Conservation (phyloP, 2,329 filamentous ascomycete species). For the Xylariaceae sp. region DNA sequence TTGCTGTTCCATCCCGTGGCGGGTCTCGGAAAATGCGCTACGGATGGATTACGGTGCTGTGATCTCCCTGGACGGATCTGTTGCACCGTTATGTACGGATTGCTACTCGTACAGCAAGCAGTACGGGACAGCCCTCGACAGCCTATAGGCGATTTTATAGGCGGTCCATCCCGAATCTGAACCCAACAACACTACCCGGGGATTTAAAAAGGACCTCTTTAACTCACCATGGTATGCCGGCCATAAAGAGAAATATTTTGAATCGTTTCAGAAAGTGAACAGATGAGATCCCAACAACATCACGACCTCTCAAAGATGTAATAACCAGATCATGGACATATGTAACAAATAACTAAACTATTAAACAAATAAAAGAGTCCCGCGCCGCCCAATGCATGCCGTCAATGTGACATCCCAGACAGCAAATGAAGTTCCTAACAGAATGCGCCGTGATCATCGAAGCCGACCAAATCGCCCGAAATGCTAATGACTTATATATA, state of each 20-base stretch:
- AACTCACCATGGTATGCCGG: too few relatives aligned
- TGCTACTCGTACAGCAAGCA: background rate
- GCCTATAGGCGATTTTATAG: too few relatives aligned
- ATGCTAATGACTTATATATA: background rate
- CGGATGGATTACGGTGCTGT: too few relatives aligned
- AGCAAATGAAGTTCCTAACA: background rate
- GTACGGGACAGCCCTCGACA: too few relatives aligned
- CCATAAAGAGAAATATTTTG: too few relatives aligned
- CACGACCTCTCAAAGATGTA: background rate
- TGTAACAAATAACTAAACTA: background rate
- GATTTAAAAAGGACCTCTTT: too few relatives aligned
- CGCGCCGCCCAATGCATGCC: background rate
- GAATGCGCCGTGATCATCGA: background rate
- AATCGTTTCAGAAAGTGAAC: too few relatives aligned
- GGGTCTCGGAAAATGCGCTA: background rate
- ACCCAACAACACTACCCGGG: too few relatives aligned
- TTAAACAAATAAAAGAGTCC: background rate
- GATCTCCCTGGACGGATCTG: background rate
- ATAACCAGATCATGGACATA: background rate
- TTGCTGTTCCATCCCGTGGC: background rate
- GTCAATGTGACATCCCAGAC: background rate
- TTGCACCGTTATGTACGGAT: background rate
- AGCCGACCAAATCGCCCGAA: background rate
- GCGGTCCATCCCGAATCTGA: too few relatives aligned
- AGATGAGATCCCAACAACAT: too few relatives aligned